These are phyloP conservation scores for Buddleja alternifolia DNA, from an alignment of 257 asterid genomes.

Conservation along the genomic window DNA sequence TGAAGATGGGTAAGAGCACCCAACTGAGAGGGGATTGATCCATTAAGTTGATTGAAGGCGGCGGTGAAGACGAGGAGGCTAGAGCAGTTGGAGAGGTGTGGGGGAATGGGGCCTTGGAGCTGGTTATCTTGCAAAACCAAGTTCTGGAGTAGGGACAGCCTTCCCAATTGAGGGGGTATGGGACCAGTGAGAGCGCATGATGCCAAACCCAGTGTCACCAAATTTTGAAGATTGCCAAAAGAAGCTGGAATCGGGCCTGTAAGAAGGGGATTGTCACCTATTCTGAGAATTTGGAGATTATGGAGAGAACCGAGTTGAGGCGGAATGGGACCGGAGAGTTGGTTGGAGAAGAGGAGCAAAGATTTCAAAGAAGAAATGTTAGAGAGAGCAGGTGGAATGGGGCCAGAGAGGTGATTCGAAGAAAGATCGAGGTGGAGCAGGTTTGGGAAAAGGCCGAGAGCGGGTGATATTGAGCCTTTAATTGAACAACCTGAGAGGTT, in stretches of 20 bases:
- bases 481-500: conserved; percentile 61
- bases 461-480: conserved; percentile 66
- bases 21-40: conserved; percentile 66
- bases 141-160: conserved; percentile 41
- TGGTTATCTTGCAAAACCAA: conserved; percentile 66
- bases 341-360: conserved; percentile 77
- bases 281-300: conserved; percentile 55
- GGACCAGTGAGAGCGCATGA: conserved; percentile 65
- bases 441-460: conserved; percentile 57
- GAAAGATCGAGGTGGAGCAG: conserved; percentile 90
- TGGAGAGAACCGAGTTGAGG: conserved; percentile 49
- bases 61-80: conserved; percentile 62
- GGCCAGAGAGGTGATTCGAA: conserved; percentile 63
- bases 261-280: conserved; percentile 79
- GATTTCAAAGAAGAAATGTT: conserved; percentile 66
- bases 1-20: conserved; percentile 49
- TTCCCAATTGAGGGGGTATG: conserved; percentile 70
- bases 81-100: conserved; percentile 62
- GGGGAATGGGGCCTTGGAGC: conserved; percentile 66
- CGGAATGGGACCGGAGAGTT: conserved; percentile 82
- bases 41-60: conserved; percentile 63
- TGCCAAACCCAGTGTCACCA: conserved; percentile 70
- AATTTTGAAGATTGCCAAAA: conserved; percentile 48
- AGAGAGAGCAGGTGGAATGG: conserved; percentile 88
- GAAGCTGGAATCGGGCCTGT: conserved; percentile 66